Conservation (phyloP, 805 yeast species). For the Jamesozyma hellenica region DNA sequence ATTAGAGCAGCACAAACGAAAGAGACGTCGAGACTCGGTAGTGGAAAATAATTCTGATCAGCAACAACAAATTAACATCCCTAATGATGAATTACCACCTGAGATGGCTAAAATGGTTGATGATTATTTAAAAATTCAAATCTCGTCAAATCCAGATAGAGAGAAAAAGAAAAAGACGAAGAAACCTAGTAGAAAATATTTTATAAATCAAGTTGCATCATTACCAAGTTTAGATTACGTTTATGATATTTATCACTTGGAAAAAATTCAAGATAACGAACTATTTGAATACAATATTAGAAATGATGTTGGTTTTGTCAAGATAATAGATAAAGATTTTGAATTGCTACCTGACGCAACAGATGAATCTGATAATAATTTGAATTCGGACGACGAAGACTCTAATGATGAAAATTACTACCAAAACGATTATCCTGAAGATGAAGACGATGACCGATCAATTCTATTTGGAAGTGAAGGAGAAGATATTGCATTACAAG, state of each 20-base stretch:
- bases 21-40: slow-evolving; percentile 16
- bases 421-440: slow-evolving; percentile 90
- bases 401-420: slow-evolving; percentile 88
- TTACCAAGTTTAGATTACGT: slow-evolving; percentile 57
- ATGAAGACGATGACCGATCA: slow-evolving; percentile 58
- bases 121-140: slow-evolving; percentile 40
- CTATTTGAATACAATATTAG: slow-evolving; percentile 23
- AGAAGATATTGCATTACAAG: slow-evolving; percentile 31
- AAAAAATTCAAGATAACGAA: slow-evolving; percentile 50
- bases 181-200: slow-evolving; percentile 19
- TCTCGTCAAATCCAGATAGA: slow-evolving; percentile 12
- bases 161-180: slow-evolving; percentile 12
- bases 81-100: slow-evolving; percentile 36
- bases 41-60: slow-evolving; percentile 8
- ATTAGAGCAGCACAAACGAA: slow-evolving; percentile 23
- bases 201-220: slow-evolving; percentile 10
- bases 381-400: slow-evolving; percentile 63
- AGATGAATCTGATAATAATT: slow-evolving; percentile 32
- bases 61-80: background rate
- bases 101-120: slow-evolving; percentile 69
- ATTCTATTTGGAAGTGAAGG: slow-evolving; percentile 31
- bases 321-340: slow-evolving; percentile 33
- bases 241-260: slow-evolving; percentile 77
- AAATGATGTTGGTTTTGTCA: slow-evolving; percentile 32
- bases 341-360: slow-evolving; percentile 30